These are phyloP conservation scores for Talaromyces amestolkiae DNA, from an alignment of 2,329 filamentous ascomycete genomes.

Conservation along the genomic window DNA sequence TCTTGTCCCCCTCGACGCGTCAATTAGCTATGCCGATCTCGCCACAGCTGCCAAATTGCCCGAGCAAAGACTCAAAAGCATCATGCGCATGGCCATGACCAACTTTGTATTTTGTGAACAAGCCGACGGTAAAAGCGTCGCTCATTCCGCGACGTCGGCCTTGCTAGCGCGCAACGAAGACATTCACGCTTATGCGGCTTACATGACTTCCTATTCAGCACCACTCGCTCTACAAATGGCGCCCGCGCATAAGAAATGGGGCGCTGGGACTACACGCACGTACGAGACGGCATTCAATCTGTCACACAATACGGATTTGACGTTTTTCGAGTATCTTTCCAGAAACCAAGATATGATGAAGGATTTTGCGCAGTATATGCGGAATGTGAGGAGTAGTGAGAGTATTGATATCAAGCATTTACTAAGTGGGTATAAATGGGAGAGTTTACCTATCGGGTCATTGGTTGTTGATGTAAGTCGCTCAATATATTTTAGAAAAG, in stretches of 20 bases:
- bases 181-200: background rate
- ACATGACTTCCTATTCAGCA: background rate
- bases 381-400: slow-evolving; percentile 54
- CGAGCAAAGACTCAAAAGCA: background rate
- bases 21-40: background rate
- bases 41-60: background rate
- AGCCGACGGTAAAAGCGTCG: background rate
- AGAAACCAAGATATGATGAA: slow-evolving; percentile 38
- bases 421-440: slow-evolving; percentile 30
- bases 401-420: slow-evolving; percentile 57
- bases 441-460: slow-evolving; percentile 29
- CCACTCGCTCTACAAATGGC: background rate
- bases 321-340: slow-evolving; percentile 36
- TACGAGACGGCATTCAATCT: slow-evolving; percentile 29
- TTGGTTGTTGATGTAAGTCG: slow-evolving; percentile 51
- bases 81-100: background rate
- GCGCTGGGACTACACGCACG: background rate
- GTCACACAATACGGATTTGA: slow-evolving; percentile 28
- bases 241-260: background rate
- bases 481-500: background rate
- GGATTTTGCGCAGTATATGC: slow-evolving; percentile 57
- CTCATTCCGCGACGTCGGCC: background rate
- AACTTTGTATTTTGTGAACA: background rate
- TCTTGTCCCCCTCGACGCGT: background rate
- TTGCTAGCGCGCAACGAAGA: background rate